Evolutionary conservation across 2,329 filamentous ascomycete species (phyloP), one percentile per base, ranked within the genome.

Genomic region (Paracamarosporium sp.): DNA sequence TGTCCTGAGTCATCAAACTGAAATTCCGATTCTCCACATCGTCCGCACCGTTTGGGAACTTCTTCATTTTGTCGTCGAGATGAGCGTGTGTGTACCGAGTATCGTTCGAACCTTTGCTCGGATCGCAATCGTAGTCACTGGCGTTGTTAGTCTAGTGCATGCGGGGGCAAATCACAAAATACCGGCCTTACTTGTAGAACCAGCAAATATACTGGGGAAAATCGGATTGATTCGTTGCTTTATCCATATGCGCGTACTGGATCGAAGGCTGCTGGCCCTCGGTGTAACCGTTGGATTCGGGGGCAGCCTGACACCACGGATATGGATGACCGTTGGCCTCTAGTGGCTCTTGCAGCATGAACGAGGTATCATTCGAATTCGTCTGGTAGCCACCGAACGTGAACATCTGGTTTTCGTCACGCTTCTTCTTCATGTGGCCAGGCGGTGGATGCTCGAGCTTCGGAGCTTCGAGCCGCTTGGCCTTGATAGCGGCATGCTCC

Each of bases 141-240:
- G 5, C 3, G 15, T n/a, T 4, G 35, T 51, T 43, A 41, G 48
- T 31, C 27, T 31, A 30, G 11, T 7, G 22, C 11, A 20, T 12
- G n/a, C n/a, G 3, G 22, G 20, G 4, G 17, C 17, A 5, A 24
- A 33, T n/a, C 8, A 35, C 3, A 22, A 4, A 45, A n/a, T 41
- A 11, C n/a, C n/a, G n/a, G n/a, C n/a, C 36, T 41, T 31, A 51
- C 48, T 41, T 51, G 48, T 51, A 51, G 35, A 51, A 51, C n/a
- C 20, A 51, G 24, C 48, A 51, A 27, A 51, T 28, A n/a, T n/a
- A 31, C 12, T 51, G 35, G 3, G 48, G 48, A 31, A 30, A 8
- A 25, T 33, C 48, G 3, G 36, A 31, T 12, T 51, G 30, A 8
- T 40, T 22, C 36, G 22, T 43, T 20, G 36, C 27, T 9, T 17